Evolutionary conservation across 2,329 filamentous ascomycete genomes (phyloP).

Genomic region (Epichloe sylvatica): DNA sequence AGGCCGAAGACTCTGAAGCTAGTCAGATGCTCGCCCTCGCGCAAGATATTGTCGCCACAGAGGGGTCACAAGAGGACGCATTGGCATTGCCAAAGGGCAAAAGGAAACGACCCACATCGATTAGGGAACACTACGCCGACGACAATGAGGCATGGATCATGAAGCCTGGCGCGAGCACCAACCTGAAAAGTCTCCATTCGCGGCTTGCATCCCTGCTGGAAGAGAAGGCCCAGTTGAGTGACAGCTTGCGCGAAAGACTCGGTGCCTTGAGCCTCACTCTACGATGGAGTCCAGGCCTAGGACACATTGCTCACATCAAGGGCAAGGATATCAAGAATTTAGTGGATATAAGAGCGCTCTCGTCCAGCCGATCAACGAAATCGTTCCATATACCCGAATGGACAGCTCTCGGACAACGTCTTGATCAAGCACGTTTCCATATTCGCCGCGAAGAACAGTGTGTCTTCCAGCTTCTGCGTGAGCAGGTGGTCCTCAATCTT

Average conservation of each 20-base stretch:
- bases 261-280: constrained; percentile 54
- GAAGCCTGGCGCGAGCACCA: constrained; percentile 53
- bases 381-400: constrained; percentile 76
- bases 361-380: constrained; percentile 68
- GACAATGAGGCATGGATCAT: constrained; percentile 51
- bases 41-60: constrained; percentile 52
- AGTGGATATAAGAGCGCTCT: constrained; percentile 34
- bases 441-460: constrained; percentile 75
- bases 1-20: constrained; percentile 58
- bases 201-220: constrained; percentile 45
- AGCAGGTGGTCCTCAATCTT: constrained; percentile 64
- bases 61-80: constrained; percentile 46
- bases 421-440: constrained; percentile 63
- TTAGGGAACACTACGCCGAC: constrained; percentile 45
- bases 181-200: constrained; percentile 52
- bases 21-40: constrained; percentile 59
- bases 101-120: constrained; percentile 30
- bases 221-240: constrained; percentile 47
- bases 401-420: constrained; percentile 63
- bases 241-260: constrained; percentile 47
- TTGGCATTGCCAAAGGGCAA: constrained; percentile 40
- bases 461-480: constrained; percentile 62
- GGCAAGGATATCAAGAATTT: constrained; percentile 51
- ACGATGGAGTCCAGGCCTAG: constrained; percentile 74
- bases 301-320: constrained; percentile 83